Percentiles rank a stretch among this genome's conserved stretches.
phyloP scores from a whole-genome alignment of 1,284 basidiomycete genomes.

The Laetiporus sulphureus region DNA sequence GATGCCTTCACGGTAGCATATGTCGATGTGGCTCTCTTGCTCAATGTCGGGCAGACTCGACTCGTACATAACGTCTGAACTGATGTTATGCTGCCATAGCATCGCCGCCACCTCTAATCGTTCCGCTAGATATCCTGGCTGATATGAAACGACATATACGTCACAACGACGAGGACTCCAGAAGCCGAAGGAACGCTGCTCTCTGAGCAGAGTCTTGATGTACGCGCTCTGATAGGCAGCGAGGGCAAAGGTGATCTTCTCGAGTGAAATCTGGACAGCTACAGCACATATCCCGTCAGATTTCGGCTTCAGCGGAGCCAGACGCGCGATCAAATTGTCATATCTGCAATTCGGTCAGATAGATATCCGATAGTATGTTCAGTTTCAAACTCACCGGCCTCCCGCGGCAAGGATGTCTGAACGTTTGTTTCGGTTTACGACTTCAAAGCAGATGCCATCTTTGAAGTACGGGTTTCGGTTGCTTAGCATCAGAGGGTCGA shows the following conservation, averaged over 20 bases:
- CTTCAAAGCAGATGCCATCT: slow-evolving; percentile 71
- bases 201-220: slow-evolving; percentile 64
- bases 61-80: slow-evolving; percentile 86
- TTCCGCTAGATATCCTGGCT: slow-evolving; percentile 68
- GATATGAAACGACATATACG: slow-evolving; percentile 78
- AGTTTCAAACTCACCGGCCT: slow-evolving; percentile 49
- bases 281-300: slow-evolving; percentile 56
- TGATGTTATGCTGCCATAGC: slow-evolving; percentile 78
- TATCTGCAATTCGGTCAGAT: slow-evolving; percentile 43
- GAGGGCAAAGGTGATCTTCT: slow-evolving; percentile 71
- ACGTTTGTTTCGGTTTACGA: slow-evolving; percentile 60
- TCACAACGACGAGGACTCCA: slow-evolving; percentile 86
- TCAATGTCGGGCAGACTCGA: slow-evolving; percentile 53
- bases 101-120: slow-evolving; percentile 73
- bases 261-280: slow-evolving; percentile 73
- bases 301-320: slow-evolving; percentile 50
- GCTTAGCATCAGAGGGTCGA: slow-evolving; percentile 70
- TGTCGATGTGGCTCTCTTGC: slow-evolving; percentile 56
- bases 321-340: slow-evolving; percentile 63
- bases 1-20: slow-evolving; percentile 71
- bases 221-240: slow-evolving; percentile 69
- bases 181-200: slow-evolving; percentile 77
- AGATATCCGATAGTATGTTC: neutral
- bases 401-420: slow-evolving; percentile 74
- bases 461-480: slow-evolving; percentile 59